phyloP scores from a whole-genome alignment of 2,329 filamentous ascomycete species.

The Dothistroma pini region DNA sequence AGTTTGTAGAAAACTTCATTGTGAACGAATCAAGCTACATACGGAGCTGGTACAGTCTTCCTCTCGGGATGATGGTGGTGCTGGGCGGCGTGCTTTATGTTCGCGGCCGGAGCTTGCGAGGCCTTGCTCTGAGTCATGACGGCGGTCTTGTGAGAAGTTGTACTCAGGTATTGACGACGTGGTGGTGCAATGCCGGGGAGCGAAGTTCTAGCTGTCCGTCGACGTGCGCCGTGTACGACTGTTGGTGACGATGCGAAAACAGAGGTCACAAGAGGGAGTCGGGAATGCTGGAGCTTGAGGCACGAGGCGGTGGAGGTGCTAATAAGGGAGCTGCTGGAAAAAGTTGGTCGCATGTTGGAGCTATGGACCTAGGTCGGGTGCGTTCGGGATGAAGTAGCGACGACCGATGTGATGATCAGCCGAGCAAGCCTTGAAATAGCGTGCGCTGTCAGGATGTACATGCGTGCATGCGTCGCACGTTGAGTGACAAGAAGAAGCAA shows the following conservation, averaged over 20 bases:
- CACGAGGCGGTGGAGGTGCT: conserved; percentile 1
- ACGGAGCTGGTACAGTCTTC: conserved; percentile 28
- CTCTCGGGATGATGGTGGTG: conserved; percentile 33
- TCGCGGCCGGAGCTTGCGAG: conserved; percentile 28
- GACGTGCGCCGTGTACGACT: neutral
- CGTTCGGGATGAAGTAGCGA: neutral
- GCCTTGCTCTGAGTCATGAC: conserved; percentile 19
- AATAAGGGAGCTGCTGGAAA: neutral
- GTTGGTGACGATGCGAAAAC: conserved; percentile 1
- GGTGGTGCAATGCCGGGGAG: neutral
- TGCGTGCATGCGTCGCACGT: neutral
- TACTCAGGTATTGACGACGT: conserved; percentile 2
- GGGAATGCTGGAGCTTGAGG: conserved; percentile 1
- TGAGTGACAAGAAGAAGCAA: neutral
- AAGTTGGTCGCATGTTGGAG: neutral
- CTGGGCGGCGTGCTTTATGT: conserved; percentile 33
- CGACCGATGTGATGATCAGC: conserved; percentile 1
- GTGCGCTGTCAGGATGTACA: neutral
- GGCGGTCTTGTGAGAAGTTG: conserved; percentile 6
- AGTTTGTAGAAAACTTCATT: conserved; percentile 4
- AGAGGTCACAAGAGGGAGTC: conserved; percentile 1
- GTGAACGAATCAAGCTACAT: conserved; percentile 9
- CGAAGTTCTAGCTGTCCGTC: neutral
- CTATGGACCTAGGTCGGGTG: neutral
- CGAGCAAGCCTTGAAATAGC: neutral